Conservation (phyloP, 495 filamentous ascomycete species). For the Penicillium mononematosum region DNA sequence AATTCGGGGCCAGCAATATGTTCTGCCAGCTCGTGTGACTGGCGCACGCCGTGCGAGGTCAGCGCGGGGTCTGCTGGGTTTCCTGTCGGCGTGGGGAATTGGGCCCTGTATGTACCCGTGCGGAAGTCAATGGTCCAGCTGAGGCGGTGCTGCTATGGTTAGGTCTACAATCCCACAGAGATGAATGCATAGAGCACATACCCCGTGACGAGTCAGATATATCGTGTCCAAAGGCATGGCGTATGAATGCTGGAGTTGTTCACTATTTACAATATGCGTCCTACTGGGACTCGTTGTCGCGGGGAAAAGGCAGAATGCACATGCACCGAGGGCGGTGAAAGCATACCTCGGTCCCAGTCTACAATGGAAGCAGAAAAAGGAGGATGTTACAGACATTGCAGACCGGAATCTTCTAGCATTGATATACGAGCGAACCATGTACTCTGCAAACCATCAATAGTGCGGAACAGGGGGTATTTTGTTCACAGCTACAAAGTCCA, state of each 20-base stretch:
- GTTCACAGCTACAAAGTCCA: constrained; percentile 30
- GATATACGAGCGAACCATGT: constrained; percentile 25
- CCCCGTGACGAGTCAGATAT: constrained; percentile 83
- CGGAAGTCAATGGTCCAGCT: constrained; percentile 80
- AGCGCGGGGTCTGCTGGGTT: constrained; percentile 85
- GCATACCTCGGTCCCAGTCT: constrained; percentile 19
- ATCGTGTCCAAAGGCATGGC: constrained; percentile 68
- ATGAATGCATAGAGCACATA: constrained; percentile 46
- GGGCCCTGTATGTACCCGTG: constrained; percentile 68
- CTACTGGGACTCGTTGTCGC: constrained; percentile 8
- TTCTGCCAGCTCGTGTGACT: constrained; percentile 73
- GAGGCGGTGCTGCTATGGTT: constrained; percentile 69
- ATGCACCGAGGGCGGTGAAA: constrained; percentile 21
- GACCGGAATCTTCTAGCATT: constrained; percentile 31
- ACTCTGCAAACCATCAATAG: constrained; percentile 31
- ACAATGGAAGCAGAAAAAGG: constrained; percentile 1
- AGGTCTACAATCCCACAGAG: constrained; percentile 16
- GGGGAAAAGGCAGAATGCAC: constrained; percentile 25
- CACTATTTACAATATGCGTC: not conserved
- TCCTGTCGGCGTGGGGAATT: constrained; percentile 74
- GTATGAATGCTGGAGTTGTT: not conserved
- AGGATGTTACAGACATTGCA: constrained; percentile 8
- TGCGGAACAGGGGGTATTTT: constrained; percentile 23
- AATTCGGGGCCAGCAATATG: constrained; percentile 62
- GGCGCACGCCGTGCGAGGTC: constrained; percentile 77